These are phyloP conservation scores for Gardenia jasminoides DNA, from an alignment of 257 asterid species.

Conservation along the genomic window DNA sequence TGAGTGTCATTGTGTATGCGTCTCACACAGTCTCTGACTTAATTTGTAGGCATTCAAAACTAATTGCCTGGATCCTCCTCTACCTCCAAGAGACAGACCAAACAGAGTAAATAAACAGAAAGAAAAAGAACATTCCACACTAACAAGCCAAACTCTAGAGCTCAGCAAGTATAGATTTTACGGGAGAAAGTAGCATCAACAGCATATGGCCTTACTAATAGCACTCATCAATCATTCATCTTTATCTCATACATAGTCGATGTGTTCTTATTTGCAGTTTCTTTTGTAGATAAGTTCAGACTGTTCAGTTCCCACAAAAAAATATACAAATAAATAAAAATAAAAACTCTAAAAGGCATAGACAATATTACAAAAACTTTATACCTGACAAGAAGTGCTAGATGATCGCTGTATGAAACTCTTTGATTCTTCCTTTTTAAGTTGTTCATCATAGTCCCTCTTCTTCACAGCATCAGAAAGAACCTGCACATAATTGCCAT, in stretches of 20 bases:
- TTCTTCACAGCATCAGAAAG: conserved; percentile 92
- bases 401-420: conserved; percentile 75
- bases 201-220: neutral
- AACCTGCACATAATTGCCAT: conserved; percentile 51
- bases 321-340: neutral
- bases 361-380: neutral
- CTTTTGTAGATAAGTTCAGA: neutral
- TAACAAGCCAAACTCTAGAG: conserved; percentile 1
- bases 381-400: conserved; percentile 78
- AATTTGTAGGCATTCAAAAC: neutral
- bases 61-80: neutral
- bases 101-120: neutral
- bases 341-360: neutral
- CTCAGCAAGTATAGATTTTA: neutral
- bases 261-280: neutral
- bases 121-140: neutral
- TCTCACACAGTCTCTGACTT: neutral
- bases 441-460: conserved; percentile 94
- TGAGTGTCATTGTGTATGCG: neutral
- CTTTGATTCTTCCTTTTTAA: conserved; percentile 80
- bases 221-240: conserved; percentile 1
- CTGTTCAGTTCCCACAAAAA: neutral
- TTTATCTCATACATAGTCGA: neutral
- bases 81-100: neutral
- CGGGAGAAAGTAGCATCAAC: neutral